These are phyloP conservation scores for Pneumocystis jirovecii DNA, from an alignment of 1,139 yeast species.

Conservation along the genomic window DNA sequence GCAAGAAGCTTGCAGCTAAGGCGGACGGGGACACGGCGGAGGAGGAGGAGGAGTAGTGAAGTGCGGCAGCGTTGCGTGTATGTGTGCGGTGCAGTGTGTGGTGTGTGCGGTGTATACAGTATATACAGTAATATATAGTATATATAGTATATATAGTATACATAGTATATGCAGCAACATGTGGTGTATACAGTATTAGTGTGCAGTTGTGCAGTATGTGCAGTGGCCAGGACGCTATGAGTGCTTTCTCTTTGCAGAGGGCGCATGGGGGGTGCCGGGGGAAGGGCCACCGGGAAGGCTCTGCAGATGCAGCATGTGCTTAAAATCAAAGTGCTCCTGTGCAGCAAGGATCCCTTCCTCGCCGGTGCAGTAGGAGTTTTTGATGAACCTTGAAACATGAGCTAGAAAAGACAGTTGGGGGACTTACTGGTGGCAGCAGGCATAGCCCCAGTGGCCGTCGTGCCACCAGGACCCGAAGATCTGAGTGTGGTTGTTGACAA, in stretches of 20 bases:
- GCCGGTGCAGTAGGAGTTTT: constrained; percentile 1
- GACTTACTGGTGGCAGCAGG: constrained; percentile 29
- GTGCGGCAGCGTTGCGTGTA: constrained; percentile 5
- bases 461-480: constrained; percentile 38
- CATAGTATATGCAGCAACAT: too few species aligned
- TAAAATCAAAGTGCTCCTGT: not conserved
- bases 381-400: not conserved
- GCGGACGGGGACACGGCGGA: constrained; percentile 47
- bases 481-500: constrained; percentile 28
- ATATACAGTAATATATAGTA: too few species aligned
- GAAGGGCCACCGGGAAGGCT: not conserved
- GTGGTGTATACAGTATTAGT: too few species aligned
- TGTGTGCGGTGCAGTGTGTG: too few species aligned
- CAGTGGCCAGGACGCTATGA: too few species aligned
- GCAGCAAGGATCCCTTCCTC: constrained; percentile 12
- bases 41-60: constrained; percentile 38
- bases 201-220: too few species aligned
- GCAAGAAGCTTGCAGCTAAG: constrained; percentile 63
- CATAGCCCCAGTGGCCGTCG: constrained; percentile 37
- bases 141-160: too few species aligned
- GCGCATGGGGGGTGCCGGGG: not conserved
- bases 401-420: not conserved
- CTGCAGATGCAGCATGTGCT: not conserved
- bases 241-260: too few species aligned
- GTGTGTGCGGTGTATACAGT: too few species aligned